Base-by-base conservation (phyloP, 2,329 filamentous ascomycete genomes). In the Aureobasidium mangrovei region DNA sequence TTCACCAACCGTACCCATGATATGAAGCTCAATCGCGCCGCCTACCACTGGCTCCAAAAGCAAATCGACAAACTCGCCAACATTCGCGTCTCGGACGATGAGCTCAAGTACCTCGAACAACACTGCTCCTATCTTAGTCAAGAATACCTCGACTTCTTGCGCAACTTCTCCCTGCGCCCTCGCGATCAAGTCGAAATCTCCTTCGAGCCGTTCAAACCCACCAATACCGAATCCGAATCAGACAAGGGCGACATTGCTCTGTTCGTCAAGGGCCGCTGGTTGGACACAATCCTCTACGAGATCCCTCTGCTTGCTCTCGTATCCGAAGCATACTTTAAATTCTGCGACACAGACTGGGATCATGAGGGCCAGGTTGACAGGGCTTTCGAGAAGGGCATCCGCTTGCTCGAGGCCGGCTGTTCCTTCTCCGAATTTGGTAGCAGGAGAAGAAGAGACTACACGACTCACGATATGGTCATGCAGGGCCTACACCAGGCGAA, bases 281-380 rank as follows among this genome's bases (percentile, higher is more conserved):
- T 89, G 7, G 90, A 96, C 61, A 97, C 93, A 0, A 98, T 98
- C 56, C 80, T 98, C 27, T 98, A 98, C 72, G 93, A 98, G 72
- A 96, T 98, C 56, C 93, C 93, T 0, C 78, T 98, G 26, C 78
- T 98, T 24, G 90, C 94, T 2, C 72, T 98, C 60, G 88, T 91
- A 1, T 96, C 90, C 45, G 91, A 98, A 70, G 89, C 93, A 47
- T 98, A 96, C 73, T 98, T 98, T 78, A 90, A 88, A 66, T 97
- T 95, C 71, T 88, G 90, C 75, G 90, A 98, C 66, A 88, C 73
- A 51, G 91, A 96, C 67, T 98, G 93, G 93, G 84, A 80, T 62
- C 86, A 97, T 64, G 80, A 86, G 4, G 85, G 85, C 2, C 93
- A 98, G 69, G 83, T 95, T 64, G 85, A 95, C 47, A 85, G 85